These are phyloP conservation scores for Saprolegnia diclina DNA, from an alignment of 352 stramenopile species.

Conservation along the genomic window DNA sequence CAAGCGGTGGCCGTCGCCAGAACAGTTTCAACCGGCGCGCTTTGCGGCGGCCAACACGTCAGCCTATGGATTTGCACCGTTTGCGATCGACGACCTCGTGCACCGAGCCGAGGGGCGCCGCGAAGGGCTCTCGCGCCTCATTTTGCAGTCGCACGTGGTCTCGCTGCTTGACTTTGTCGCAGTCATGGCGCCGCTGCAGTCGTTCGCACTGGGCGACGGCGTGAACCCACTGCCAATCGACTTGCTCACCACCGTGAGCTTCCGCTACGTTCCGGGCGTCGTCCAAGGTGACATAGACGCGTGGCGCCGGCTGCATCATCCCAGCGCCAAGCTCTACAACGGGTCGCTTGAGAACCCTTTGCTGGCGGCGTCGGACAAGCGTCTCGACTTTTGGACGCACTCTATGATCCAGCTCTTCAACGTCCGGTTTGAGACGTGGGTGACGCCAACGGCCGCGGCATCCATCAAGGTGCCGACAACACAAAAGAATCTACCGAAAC, in stretches of 20 bases:
- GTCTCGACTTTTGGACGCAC: conserved; percentile 17
- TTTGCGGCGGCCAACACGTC: background rate
- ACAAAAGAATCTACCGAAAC: conserved; percentile 9
- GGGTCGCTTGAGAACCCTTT: background rate
- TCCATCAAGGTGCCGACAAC: conserved; percentile 1
- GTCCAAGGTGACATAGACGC: background rate
- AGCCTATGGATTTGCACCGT: conserved; percentile 3
- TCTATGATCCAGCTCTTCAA: conserved; percentile 13
- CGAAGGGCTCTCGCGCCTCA: conserved; percentile 3
- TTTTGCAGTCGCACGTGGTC: conserved; percentile 3
- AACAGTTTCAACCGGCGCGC: conserved; percentile 9
- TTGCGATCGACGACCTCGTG: background rate
- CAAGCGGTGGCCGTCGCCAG: background rate
- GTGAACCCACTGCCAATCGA: background rate
- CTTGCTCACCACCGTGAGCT: conserved; percentile 11
- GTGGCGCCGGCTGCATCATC: conserved; percentile 1
- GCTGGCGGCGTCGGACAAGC: background rate
- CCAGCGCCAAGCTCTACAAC: conserved; percentile 6
- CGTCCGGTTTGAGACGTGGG: background rate
- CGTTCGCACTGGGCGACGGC: background rate
- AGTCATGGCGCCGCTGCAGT: conserved; percentile 12
- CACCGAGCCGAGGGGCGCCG: background rate
- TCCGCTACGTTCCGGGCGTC: background rate
- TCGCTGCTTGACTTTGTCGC: conserved; percentile 21
- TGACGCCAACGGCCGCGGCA: background rate